These are phyloP conservation scores for Ogataea salicorniae DNA, from an alignment of 805 yeast genomes.

Conservation along the genomic window DNA sequence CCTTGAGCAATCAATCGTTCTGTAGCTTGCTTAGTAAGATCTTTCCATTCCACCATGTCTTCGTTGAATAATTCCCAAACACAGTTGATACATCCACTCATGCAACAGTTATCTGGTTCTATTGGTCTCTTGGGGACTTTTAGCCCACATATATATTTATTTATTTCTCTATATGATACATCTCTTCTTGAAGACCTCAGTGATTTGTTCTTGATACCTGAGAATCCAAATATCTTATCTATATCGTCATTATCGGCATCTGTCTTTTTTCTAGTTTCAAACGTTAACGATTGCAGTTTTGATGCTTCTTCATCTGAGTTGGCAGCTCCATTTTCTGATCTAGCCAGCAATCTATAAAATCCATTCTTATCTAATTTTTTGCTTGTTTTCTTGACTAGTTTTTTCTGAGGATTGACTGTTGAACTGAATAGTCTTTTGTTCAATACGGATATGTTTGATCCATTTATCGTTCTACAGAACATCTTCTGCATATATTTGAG, in stretches of 20 bases:
- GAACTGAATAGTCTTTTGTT: background rate
- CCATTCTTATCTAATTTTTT: slow-evolving; percentile 9
- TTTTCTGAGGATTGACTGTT: background rate
- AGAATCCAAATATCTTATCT: slow-evolving; percentile 27
- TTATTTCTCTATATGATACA: slow-evolving; percentile 30
- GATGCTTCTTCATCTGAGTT: slow-evolving; percentile 9
- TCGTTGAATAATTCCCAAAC: slow-evolving; percentile 94
- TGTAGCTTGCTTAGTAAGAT: slow-evolving; percentile 54
- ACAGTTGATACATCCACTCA: slow-evolving; percentile 95
- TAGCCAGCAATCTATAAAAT: slow-evolving; percentile 14
- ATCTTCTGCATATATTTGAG: background rate
- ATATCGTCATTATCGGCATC: slow-evolving; percentile 17
- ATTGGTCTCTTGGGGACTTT: slow-evolving; percentile 76
- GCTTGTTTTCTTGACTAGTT: background rate
- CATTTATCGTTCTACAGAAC: background rate
- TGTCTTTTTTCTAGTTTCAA: slow-evolving; percentile 21
- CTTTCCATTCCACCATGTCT: slow-evolving; percentile 80
- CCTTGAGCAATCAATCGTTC: slow-evolving; percentile 32
- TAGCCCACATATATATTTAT: slow-evolving; percentile 52
- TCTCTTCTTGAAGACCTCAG: slow-evolving; percentile 32
- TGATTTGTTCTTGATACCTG: slow-evolving; percentile 26
- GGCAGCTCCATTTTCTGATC: slow-evolving; percentile 11
- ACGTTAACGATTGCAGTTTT: slow-evolving; percentile 11
- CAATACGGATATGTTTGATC: no score
- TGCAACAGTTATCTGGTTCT: slow-evolving; percentile 95